These are phyloP conservation scores for Nemania sp. DNA, from an alignment of 2,329 filamentous ascomycete genomes.

Conservation along the genomic window DNA sequence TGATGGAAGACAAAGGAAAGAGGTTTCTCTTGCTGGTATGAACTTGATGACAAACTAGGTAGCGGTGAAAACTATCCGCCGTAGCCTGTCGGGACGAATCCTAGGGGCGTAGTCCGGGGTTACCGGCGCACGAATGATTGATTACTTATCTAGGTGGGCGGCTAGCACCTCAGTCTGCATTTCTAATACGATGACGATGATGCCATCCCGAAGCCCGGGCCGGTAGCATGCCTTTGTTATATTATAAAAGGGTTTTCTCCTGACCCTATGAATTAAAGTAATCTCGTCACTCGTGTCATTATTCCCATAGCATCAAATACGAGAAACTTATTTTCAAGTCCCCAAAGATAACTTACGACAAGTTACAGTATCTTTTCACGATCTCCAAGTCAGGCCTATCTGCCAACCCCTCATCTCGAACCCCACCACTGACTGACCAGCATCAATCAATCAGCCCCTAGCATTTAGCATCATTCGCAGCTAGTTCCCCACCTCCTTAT, in stretches of 20 bases:
- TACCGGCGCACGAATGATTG: neutral
- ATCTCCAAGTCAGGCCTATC: neutral
- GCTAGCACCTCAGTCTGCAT: neutral
- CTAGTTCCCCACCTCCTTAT: no score
- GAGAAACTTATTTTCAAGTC: neutral
- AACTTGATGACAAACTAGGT: slow-evolving; percentile 13
- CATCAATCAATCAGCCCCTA: neutral
- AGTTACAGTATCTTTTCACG: no score
- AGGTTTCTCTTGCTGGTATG: neutral
- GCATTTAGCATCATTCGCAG: neutral
- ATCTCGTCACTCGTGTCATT: neutral
- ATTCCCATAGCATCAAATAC: no score
- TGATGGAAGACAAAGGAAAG: neutral
- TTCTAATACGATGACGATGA: slow-evolving; percentile 22
- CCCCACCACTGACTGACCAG: slow-evolving; percentile 1
- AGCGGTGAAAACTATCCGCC: slow-evolving; percentile 1
- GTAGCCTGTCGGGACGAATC: neutral
- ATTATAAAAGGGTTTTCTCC: slow-evolving; percentile 9
- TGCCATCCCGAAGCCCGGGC: slow-evolving; percentile 15
- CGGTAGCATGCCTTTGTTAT: neutral
- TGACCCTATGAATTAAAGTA: neutral
- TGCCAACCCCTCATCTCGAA: slow-evolving; percentile 14
- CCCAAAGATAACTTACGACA: neutral
- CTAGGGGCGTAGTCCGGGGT: neutral
- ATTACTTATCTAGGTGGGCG: no score